phyloP scores from a whole-genome alignment of 805 yeast genomes.

The Limtongia smithiae region DNA sequence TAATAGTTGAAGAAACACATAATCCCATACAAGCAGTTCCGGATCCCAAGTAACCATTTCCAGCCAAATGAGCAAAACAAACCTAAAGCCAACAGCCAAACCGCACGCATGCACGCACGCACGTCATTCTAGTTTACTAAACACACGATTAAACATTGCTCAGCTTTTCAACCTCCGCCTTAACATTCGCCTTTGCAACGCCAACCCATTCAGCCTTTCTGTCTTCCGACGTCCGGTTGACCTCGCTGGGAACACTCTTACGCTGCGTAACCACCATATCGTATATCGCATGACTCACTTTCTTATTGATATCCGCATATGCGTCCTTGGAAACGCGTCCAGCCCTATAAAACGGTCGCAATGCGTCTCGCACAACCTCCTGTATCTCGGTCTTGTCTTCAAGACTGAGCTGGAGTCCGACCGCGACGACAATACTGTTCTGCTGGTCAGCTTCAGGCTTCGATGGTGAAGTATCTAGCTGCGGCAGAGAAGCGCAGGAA shows the following conservation, averaged over 20 bases:
- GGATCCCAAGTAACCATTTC: too few relatives aligned
- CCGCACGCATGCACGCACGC: too few relatives aligned
- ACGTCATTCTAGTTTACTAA: background rate
- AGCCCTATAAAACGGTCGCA: conserved; percentile 49
- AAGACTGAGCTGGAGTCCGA: conserved; percentile 3
- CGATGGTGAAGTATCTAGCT: background rate
- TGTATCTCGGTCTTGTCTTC: conserved; percentile 56
- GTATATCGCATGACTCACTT: conserved; percentile 59
- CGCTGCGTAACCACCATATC: conserved; percentile 6
- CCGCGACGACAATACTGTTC: background rate
- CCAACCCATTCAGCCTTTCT: conserved; percentile 6
- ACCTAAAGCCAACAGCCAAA: background rate
- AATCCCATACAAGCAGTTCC: too few relatives aligned
- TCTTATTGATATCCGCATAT: conserved; percentile 60
- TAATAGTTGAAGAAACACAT: too few relatives aligned
- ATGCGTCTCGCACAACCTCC: conserved; percentile 49
- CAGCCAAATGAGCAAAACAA: too few relatives aligned
- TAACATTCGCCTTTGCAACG: conserved; percentile 16
- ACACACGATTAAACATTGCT: background rate
- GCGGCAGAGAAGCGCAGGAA: background rate
- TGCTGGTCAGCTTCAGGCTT: background rate
- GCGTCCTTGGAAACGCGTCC: conserved; percentile 39
- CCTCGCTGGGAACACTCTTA: background rate
- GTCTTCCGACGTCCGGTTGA: background rate
- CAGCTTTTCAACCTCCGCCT: conserved; percentile 3